phyloP scores from a whole-genome alignment of 257 asterid genomes.

The Eustoma russellianum region DNA sequence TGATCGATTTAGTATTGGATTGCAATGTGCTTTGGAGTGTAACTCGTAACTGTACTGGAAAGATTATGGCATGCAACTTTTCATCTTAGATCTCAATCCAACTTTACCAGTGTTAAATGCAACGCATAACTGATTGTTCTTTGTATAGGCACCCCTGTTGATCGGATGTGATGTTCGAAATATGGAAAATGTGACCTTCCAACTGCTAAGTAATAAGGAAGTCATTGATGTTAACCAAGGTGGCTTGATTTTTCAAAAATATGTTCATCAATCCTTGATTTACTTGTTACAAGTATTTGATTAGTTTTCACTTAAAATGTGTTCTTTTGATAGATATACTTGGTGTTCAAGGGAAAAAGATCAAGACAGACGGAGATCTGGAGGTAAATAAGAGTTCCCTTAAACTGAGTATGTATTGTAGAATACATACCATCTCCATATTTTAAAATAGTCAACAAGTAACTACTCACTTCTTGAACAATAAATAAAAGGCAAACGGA shows the following conservation, averaged over 20 bases:
- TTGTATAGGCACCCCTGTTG: conserved; percentile 60
- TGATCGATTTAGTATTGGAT: no score
- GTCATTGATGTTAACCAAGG: conserved; percentile 82
- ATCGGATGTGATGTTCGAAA: conserved; percentile 88
- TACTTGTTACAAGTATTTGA: no score
- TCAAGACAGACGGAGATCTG: conserved; percentile 66
- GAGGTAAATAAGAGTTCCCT: conserved; percentile 43
- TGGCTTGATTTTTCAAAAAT: conserved; percentile 1
- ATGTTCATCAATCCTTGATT: neutral
- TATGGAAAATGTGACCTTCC: conserved; percentile 35
- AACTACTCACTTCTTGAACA: no score
- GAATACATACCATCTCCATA: no score
- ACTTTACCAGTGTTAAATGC: neutral
- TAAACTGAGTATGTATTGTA: no score
- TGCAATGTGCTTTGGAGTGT: no score
- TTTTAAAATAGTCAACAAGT: no score
- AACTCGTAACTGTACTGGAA: no score
- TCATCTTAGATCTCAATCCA: neutral
- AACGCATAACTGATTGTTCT: neutral
- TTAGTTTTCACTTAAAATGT: neutral
- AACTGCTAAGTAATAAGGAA: conserved; percentile 56
- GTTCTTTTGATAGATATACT: conserved; percentile 38
- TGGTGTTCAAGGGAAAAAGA: conserved; percentile 81
- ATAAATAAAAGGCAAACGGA: no score
- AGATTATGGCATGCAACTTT: neutral